Conservation (phyloP, 2,329 filamentous ascomycete species). For the Paecilomyces fulvus region DNA sequence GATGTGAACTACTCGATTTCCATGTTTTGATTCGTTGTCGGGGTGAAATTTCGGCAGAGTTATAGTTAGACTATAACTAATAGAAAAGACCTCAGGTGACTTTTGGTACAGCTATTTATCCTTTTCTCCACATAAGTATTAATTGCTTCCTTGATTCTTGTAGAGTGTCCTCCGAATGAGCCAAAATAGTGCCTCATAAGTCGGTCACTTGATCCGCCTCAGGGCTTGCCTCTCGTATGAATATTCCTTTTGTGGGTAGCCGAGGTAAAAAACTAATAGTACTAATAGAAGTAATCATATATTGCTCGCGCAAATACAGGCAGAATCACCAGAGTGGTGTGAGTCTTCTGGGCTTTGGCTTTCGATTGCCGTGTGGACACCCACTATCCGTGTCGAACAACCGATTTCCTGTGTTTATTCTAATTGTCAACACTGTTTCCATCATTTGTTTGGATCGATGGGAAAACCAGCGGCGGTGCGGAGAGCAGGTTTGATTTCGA, state of each 20-base stretch:
- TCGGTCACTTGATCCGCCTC: not conserved
- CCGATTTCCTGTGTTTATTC: too few relatives aligned
- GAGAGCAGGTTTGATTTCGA: too few relatives aligned
- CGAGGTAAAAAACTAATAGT: not conserved
- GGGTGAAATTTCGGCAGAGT: not conserved
- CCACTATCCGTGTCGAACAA: too few relatives aligned
- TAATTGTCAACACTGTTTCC: too few relatives aligned
- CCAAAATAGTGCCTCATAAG: not conserved
- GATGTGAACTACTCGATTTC: not conserved
- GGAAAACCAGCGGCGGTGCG: too few relatives aligned
- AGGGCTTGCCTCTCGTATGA: not conserved
- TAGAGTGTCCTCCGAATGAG: not conserved
- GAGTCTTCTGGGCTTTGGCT: not conserved
- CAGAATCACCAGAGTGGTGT: not conserved
- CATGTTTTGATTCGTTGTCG: not conserved
- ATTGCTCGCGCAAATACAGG: not conserved
- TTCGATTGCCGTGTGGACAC: too few relatives aligned
- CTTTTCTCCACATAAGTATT: not conserved
- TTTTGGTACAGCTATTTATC: not conserved
- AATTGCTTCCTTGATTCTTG: not conserved
- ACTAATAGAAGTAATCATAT: not conserved
- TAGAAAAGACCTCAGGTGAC: not conserved
- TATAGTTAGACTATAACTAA: not conserved
- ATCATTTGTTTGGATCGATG: too few relatives aligned
- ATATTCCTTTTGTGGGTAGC: not conserved